Percentiles rank a stretch among this genome's conserved stretches.
These are phyloP conservation scores for Canna indica DNA, from an alignment of 176 grass and related monocot genomes.

Conservation along the genomic window DNA sequence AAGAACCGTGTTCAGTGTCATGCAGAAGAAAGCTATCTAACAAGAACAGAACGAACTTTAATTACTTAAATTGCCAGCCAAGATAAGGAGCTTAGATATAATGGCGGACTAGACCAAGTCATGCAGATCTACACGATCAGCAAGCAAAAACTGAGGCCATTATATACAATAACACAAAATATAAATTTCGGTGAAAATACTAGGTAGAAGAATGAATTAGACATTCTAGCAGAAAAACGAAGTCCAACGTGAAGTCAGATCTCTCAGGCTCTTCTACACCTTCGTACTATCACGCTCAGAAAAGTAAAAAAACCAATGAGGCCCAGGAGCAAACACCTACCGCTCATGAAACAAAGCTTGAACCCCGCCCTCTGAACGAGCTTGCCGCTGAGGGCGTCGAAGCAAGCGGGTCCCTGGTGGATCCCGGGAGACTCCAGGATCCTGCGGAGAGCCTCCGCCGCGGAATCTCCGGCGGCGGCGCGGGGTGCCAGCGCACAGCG, in stretches of 20 bases:
- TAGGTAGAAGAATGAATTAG: neutral
- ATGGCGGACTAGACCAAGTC: neutral
- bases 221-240: no score
- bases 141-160: neutral
- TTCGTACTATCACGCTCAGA: neutral
- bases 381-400: slow-evolving; percentile 76
- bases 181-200: no score
- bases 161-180: no score
- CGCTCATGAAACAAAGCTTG: slow-evolving; percentile 70
- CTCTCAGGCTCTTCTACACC: neutral
- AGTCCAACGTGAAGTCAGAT: neutral
- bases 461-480: slow-evolving; percentile 5
- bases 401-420: slow-evolving; percentile 83
- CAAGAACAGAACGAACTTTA: neutral
- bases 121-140: neutral
- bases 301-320: neutral
- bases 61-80: neutral
- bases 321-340: slow-evolving; percentile 42
- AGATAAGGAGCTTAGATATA: neutral
- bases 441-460: slow-evolving; percentile 37
- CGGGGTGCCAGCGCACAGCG: slow-evolving; percentile 13
- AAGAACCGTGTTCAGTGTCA: neutral
- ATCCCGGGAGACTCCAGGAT: slow-evolving; percentile 41
- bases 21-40: neutral
- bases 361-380: slow-evolving; percentile 74